Evolutionary conservation across 1,139 yeast genomes (phyloP), one percentile per base, ranked within the genome.

Genomic region (Candida tropicalis): DNA sequence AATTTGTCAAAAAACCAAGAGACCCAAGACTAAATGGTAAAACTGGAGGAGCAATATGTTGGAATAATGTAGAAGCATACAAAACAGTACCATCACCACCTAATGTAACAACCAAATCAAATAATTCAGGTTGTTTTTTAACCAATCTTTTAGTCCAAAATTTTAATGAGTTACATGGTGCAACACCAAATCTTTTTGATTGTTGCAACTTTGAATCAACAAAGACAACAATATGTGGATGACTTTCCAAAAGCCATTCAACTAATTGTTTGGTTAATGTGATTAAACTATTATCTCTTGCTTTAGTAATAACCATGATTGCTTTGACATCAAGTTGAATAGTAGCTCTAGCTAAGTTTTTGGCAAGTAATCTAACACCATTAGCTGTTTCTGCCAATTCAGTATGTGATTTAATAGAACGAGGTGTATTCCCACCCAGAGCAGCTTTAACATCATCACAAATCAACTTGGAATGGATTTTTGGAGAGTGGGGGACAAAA

Each of bases 81-180:
- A 88, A 65, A 6, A 88, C 96, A 0, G 97, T 88, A 23, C 97
- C 97, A 58, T 88, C 97, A 16, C 97, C 97, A 13, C 96, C 96
- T 25, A 87, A 63, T 0, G 96, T 86, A 22, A 88, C 73, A 5
- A 87, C 89, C 48, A 88, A 67, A 60, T 89, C 96, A 53, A 88
- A 84, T 34, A 70, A 63, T 40, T 83, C 83, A 0, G 86, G 84
- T 42, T 77, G 74, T 39, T 65, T 65, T 11, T 71, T 64, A 6
- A 89, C 78, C 48, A 82, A 69, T 23, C 73, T 70, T 43, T 80
- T 77, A 42, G 79, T 77, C 96, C 96, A 89, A 60, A 75, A 88
- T 54, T 74, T 75, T 39, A 88, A 64, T 40, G 75, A 65, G 5
- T 63, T 57, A 7, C 54, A 48, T 7, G 79, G 75, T 35, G 63